Evolutionary conservation across 2,329 filamentous ascomycete genomes (phyloP), one percentile per base, ranked within the genome.

Genomic region (Setomelanomma holmii): DNA sequence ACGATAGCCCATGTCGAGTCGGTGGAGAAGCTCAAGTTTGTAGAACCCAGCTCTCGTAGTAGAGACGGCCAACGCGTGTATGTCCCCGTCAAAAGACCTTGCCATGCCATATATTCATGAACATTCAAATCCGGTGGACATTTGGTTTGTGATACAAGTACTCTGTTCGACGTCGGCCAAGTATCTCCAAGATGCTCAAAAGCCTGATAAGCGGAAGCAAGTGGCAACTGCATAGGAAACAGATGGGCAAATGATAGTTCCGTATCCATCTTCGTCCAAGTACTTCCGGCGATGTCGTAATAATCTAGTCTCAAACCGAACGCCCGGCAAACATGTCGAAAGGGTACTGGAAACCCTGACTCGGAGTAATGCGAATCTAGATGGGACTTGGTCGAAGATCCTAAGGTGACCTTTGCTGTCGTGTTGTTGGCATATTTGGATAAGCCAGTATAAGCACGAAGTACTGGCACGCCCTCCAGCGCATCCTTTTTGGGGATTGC

Each of bases 1-100:
- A 90, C 64, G 0, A 88, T 58, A 0, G 73, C 52, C 23, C 77
- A 76, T 0, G 82, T 83, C 0, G 79, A 76, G 23, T 83, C 78
- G 0, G 78, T 79, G 23, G 82, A 84, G 54, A 89, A 84, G 55
- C 89, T 88, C 3, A 91, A 45, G 52, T 41, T 84, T 70, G 81
- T 78, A 0, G 80, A 78, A 0, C 76, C 82, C 3, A 86, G 61
- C 54, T 86, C 82, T 0, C 77, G 53, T 0, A 84, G 59, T 0
- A 86, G 72, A 2, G 76, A 73, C 1, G 74, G 64, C 81, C 83
- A 84, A 5, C 82, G 75, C 1, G 78, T 71, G 8, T 74, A 60
- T 2, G 72, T 75, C 0, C 82, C 83, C 0, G 78, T 74, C 1
- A 83, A 60, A 0, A 85, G 66, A 0, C 68, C 73, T 51, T 84